Base-by-base conservation (phyloP, 2,329 filamentous ascomycete genomes). In the Phialophora tarda region DNA sequence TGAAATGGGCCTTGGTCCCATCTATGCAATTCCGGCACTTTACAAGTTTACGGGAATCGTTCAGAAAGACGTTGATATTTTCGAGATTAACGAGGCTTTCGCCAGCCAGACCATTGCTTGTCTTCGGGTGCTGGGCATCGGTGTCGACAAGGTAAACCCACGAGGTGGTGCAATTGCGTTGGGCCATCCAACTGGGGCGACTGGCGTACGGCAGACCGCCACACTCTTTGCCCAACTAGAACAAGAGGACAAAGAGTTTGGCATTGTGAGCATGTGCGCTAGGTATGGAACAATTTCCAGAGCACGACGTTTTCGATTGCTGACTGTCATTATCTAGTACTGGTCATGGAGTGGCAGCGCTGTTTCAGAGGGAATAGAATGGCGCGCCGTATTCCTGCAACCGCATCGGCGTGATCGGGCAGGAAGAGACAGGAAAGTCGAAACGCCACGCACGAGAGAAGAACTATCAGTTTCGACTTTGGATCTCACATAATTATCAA, bases 71-170 rank as follows among this genome's bases (percentile, higher is more conserved):
- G 86, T 95, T 68, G 95, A 99, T 76, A 85, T 98, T 38, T 84
- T 94, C 73, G 95, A 98, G 85, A 81, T 99, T 76, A 99, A 99
- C 83, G 95, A 99, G 85, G 95, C 95, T 0, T 99, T 99, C 75
- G 94, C 93, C 21, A 95, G 91, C 60, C 98, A 98, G 95, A 93
- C 92, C 0, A 93, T 97, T 32, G 98, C 97, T 86, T 97, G 93
- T 81, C 82, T 90, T 63, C 84, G 92, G 74, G 87, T 93, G 79
- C 74, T 83, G 11, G 74, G 86, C 75, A 63, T 88, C 78, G 85
- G 89, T 69, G 81, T 86, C 60, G 87, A 86, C 17, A 89, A 86
- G 80, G 89, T 98, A 17, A 98, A 98, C 80, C 92, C 92, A 0
- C 91, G 95, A 68, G 93, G 93, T 62, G 94, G 94, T 38, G 94